Conservation (phyloP, 1,284 basidiomycete species). For the Trametes sp. region DNA sequence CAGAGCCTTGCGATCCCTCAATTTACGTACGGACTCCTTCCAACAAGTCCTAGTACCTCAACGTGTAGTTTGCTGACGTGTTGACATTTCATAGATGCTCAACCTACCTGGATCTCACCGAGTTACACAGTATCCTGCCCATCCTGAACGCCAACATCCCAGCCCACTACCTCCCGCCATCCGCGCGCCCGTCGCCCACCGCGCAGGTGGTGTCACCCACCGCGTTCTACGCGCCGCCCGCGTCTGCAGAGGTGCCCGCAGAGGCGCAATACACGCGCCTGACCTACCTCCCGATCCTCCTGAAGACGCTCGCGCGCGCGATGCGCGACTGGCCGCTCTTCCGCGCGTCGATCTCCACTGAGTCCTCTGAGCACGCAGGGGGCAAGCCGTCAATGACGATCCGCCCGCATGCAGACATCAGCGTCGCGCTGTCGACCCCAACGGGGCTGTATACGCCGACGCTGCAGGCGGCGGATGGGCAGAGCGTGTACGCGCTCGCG, state of each 20-base stretch:
- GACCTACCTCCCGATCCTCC: slow-evolving; percentile 85
- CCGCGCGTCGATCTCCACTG: slow-evolving; percentile 63
- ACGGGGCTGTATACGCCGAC: slow-evolving; percentile 91
- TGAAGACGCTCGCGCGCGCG: slow-evolving; percentile 85
- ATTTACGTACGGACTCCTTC: slow-evolving; percentile 41
- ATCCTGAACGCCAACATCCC: slow-evolving; percentile 79
- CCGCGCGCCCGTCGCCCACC: slow-evolving; percentile 37
- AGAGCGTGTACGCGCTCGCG: slow-evolving; percentile 72
- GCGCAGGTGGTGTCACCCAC: slow-evolving; percentile 55
- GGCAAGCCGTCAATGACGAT: slow-evolving; percentile 71
- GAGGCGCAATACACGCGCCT: slow-evolving; percentile 67
- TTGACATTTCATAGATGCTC: no score
- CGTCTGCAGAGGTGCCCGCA: slow-evolving; percentile 49
- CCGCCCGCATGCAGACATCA: slow-evolving; percentile 76
- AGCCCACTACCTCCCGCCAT: slow-evolving; percentile 57
- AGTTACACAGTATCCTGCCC: slow-evolving; percentile 75
- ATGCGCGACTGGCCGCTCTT: slow-evolving; percentile 88
- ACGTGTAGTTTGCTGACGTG: no score
- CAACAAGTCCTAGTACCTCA: no score
- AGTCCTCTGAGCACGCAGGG: slow-evolving; percentile 16
- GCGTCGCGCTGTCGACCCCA: slow-evolving; percentile 81
- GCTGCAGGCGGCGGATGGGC: slow-evolving; percentile 65
- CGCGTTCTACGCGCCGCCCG: slow-evolving; percentile 52
- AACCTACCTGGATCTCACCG: slow-evolving; percentile 85
- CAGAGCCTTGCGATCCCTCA: slow-evolving; percentile 76